phyloP scores from a whole-genome alignment of 441 rosid species.

The Populus hybrid region DNA sequence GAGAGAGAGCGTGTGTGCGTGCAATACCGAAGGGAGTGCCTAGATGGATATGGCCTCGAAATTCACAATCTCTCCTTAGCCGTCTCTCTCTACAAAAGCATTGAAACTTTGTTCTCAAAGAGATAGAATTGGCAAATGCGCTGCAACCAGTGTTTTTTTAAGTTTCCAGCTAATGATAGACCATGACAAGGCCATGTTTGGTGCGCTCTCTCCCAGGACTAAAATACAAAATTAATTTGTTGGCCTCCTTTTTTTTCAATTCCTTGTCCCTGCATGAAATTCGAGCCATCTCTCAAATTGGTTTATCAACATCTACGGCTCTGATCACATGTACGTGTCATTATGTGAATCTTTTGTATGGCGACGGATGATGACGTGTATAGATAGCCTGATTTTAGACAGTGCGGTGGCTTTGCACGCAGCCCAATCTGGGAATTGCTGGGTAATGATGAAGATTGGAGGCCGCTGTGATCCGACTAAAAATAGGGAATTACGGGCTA shows the following conservation, averaged over 20 bases:
- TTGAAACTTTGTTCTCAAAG: neutral
- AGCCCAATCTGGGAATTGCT: no score
- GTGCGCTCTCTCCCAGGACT: constrained; percentile 37
- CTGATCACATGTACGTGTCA: neutral
- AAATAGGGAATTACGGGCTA: no score
- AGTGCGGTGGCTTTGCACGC: no score
- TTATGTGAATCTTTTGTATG: no score
- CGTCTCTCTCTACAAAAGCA: neutral
- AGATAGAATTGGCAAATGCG: constrained; percentile 8
- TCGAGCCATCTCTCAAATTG: neutral
- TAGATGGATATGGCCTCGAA: constrained; percentile 38
- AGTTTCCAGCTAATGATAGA: constrained; percentile 20
- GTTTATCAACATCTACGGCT: neutral
- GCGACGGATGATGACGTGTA: neutral
- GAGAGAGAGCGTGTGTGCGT: neutral
- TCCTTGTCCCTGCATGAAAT: neutral
- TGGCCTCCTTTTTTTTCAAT: neutral
- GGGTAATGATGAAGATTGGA: no score
- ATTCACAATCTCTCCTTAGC: constrained; percentile 19
- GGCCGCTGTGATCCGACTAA: no score
- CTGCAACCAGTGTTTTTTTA: constrained; percentile 18
- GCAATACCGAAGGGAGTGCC: constrained; percentile 43
- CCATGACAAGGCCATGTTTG: constrained; percentile 56
- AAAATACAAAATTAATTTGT: constrained; percentile 24
- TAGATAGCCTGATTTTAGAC: neutral